Percentiles rank a stretch among this genome's conserved stretches.
Evolutionary conservation across 495 filamentous ascomycete genomes (phyloP).

Genomic region (Articulospora tetracladia): DNA sequence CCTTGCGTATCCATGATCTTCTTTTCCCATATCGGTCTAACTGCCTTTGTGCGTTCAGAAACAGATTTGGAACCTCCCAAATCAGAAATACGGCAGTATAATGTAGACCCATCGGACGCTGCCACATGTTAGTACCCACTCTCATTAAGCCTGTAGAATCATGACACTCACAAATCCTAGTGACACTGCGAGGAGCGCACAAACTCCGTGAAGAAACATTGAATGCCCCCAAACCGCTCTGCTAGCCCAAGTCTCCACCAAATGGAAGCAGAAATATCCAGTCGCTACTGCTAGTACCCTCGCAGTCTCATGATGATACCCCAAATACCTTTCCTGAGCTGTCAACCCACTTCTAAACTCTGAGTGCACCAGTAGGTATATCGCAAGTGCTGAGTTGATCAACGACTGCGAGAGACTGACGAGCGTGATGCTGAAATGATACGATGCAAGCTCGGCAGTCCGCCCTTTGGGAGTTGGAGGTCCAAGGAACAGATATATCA

Average conservation of each 20-base stretch:
- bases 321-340: slow-evolving; percentile 2
- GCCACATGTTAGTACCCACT: neutral
- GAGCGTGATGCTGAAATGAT: neutral
- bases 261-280: slow-evolving; percentile 6
- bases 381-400: neutral
- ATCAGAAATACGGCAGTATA: slow-evolving; percentile 6
- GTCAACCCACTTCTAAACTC: slow-evolving; percentile 4
- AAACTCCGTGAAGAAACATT: slow-evolving; percentile 5
- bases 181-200: neutral
- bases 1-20: neutral
- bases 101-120: slow-evolving; percentile 1
- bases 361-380: neutral
- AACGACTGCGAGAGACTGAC: slow-evolving; percentile 4
- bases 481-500: neutral
- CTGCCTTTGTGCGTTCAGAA: slow-evolving; percentile 1
- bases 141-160: neutral
- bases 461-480: neutral
- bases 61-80: slow-evolving; percentile 8
- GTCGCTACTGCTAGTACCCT: neutral
- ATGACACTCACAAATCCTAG: slow-evolving; percentile 5
- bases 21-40: neutral
- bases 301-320: slow-evolving; percentile 6
- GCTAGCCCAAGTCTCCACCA: neutral
- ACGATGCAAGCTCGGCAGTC: neutral
- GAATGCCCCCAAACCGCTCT: neutral